Base-by-base conservation (phyloP, 2,329 filamentous ascomycete genomes). In the Penicillium sp. region DNA sequence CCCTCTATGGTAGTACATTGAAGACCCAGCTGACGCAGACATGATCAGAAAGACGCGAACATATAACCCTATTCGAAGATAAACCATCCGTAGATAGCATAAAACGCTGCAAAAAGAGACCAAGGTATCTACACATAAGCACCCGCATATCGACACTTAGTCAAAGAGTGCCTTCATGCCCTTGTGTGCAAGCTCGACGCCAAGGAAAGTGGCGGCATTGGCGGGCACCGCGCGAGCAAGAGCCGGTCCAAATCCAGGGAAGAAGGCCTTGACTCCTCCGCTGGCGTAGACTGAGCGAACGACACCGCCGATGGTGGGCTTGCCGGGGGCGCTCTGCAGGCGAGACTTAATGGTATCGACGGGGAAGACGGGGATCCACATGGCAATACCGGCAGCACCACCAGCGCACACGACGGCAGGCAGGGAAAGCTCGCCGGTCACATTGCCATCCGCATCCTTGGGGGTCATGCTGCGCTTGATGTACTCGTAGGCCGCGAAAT, bases 361-460 rank as follows among this genome's bases (percentile, higher is more conserved):
- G 18, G 93, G 93, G 81, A 99, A 99, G 35, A 99, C 91, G 46
- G 93, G 91, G 60, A 96, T 93, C 93, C 93, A 99, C 93, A 99
- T 99, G 55, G 93, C 93, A 22, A 99, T 82, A 65, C 93, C 93
- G 0, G 93, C 93, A 3, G 86, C 88, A 55, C 88, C 93, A 62
- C 93, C 93, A 2, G 93, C 93, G 25, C 83, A 81, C 62, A 91
- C 89, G 49, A 99, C 81, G 10, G 93, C 93, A 2, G 82, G 75
- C 55, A 99, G 77, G 63, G 87, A 92, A 50, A 97, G 74, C 61
- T 93, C 78, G 35, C 90, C 91, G 4, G 78, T 81, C 2, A 87
- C 80, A 65, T 86, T 83, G 19, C 89, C 89, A 14, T 79, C 73
- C 3, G 82, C 83, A 64, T 96, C 89, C 64, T 87, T 82, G 35